Base-by-base conservation (phyloP, 176 grass and related monocot species). In the Dactylis glomerata region DNA sequence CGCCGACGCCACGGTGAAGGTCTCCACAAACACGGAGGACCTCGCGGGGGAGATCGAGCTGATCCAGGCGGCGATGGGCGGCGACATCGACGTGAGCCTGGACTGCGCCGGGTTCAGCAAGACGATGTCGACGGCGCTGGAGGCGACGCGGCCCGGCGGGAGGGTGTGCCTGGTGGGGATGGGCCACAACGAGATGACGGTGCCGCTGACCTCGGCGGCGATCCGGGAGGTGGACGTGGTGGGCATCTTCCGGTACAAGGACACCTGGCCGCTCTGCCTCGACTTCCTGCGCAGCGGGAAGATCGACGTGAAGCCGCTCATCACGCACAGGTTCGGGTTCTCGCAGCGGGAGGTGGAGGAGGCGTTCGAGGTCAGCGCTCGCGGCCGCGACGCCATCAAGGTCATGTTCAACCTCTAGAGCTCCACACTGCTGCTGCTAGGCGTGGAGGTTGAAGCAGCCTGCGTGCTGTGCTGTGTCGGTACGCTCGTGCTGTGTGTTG, bases 321-420 rank as follows among this genome's bases (percentile, higher is more conserved):
- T 95, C 90, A 95, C 95, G 1, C 95, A 97, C 83, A 81, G 95
- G 31, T 95, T 94, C 49, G 89, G 92, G 1, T 97, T 93, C 82
- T 92, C 95, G 32, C 95, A 95, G 91, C 23, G 75, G 11, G 95
- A 97, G 30, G 91, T 97, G 1, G 92, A 93, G 82, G 92, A 88
- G 78, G 95, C 95, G 0, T 97, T 95, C 73, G 87, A 97, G 87
- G 95, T 97, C 72, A 95, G 95, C 77, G 92, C 92, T 16, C 82
- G 92, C 14, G 92, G 95, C 0, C 73, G 92, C 81, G 88, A 94
- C 36, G 95, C 95, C 61, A 97, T 97, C 74, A 97, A 97, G 87
- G 95, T 94, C 83, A 97, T 95, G 95, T 95, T 97, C 80, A 97
- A 97, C 86, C 88, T 97, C n/a, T 95, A 97, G 77, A 17, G 10